Evolutionary conservation across 257 asterid species (phyloP), one percentile per base, ranked within the genome.

Genomic region (Osmanthus fragrans): DNA sequence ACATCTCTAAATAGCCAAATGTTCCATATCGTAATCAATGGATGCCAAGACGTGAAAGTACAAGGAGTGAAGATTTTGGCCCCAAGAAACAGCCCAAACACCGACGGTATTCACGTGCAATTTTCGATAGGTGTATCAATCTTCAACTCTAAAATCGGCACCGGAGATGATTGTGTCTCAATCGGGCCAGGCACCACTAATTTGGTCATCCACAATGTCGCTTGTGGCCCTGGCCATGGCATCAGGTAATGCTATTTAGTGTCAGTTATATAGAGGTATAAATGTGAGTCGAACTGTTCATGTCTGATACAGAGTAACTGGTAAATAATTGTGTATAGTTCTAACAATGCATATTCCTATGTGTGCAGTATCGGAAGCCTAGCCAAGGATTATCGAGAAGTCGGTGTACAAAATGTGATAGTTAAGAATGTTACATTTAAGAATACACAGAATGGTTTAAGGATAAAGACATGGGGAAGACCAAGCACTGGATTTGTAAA

Each of bases 141-240:
- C 42, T 16, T 65, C 65, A 70, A 76, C 69, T 75, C 85, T 0
- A 39, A 6, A 6, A 90, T 90, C 5, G 76, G 85, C 19, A 89
- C 94, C 0, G 90, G 90, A 0, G 90, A 86, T 56, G 91, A 89
- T 54, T 89, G 94, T 51, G 63, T 89, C 37, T 89, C 91, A 0
- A 80, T 89, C 1, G 94, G 91, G 23, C 88, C 89, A 0, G 94
- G 91, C 12, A 23, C 84, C 33, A 42, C 82, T 11, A 81, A 84
- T 23, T 56, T 90, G 67, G 76, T 82, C 87, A 81, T 88, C n/a
- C 85, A 84, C 73, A 60, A 76, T 6, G 76, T 88, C 0, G 39
- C 32, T 2, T 85, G 95, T 3, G 89, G 92, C 67, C 92, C 92
- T 0, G 92, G 95, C 16, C 95, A 90, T 13, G 92, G 95, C 75